Base-by-base conservation (phyloP, 2,329 filamentous ascomycete genomes). In the Penicillium occitanis region DNA sequence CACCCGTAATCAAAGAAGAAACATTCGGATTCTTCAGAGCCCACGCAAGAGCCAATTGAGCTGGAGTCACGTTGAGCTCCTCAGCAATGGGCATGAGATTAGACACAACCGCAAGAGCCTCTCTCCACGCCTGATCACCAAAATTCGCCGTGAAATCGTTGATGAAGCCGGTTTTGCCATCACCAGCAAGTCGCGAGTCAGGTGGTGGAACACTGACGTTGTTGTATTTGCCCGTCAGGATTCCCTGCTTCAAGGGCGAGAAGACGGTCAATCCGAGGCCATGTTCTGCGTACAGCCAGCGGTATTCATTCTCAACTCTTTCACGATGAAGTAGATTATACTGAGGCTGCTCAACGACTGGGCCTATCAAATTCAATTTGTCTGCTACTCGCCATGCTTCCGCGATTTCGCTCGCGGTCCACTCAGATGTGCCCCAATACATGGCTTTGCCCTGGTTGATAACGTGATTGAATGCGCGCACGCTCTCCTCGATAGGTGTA, bases 371-470 rank as follows among this genome's bases (percentile, higher is more conserved):
- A 17, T 83, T 82, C 8, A 89, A 81, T 69, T 81, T 83, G 69
- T 89, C 86, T 37, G 88, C 86, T 68, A 86, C 80, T 40, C 86
- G 80, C 83, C 85, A 87, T 2, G 88, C 88, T 66, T 86, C 82
- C 4, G 85, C 83, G 72, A 90, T 90, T 78, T 90, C 87, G 67
- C 85, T 84, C 50, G 88, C 86, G 67, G 81, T 83, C 88, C 88
- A 90, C 75, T 90, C 87, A 0, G 87, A 89, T 0, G 88, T 90
- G 50, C 88, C 88, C 88, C 88, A 90, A 80, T 90, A 90, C 69
- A 91, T 85, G 2, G 87, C 86, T 78, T 90, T 88, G 69, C 89
- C 89, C 0, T 82, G 83, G 75, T 87, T 81, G 74, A 91, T 90
- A 62, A 91, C 78, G 75, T 90, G 83, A 80, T 90, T 90, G 80